A percentile compares a stretch with the other conserved stretches of the same genome.
Conservation (phyloP, 1,284 basidiomycete genomes). For the Pascua guehoae region DNA sequence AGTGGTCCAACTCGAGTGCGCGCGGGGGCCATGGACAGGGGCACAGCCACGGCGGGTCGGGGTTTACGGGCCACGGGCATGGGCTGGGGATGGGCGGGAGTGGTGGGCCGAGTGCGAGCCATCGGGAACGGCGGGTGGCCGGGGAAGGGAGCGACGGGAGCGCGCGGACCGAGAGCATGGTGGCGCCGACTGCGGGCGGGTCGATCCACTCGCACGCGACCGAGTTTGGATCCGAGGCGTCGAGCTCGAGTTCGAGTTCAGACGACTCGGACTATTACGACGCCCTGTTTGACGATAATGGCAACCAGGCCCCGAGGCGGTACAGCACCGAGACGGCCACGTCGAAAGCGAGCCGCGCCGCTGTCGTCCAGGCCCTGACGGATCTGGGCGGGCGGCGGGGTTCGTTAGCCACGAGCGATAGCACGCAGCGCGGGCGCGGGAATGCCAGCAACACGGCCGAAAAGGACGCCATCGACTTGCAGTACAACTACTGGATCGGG, state of each 20-base stretch:
- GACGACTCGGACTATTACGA: constrained; percentile 24
- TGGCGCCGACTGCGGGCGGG: constrained; percentile 1
- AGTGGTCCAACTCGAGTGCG: constrained; percentile 6
- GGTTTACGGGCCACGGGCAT: constrained; percentile 1
- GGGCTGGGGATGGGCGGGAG: background rate
- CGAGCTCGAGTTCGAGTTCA: constrained; percentile 8
- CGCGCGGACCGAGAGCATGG: background rate
- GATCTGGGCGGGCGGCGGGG: too few species aligned
- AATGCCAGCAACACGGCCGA: background rate
- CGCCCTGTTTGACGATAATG: constrained; percentile 8
- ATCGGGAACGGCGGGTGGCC: too few species aligned
- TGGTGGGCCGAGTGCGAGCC: background rate
- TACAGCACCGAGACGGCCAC: constrained; percentile 4
- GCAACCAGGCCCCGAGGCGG: background rate
- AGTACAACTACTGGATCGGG: constrained; percentile 56
- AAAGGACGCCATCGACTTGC: constrained; percentile 20
- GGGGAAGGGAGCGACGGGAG: background rate
- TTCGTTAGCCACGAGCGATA: too few species aligned
- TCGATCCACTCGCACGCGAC: constrained; percentile 9
- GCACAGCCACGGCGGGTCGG: background rate
- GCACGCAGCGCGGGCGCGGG: background rate
- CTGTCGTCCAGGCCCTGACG: background rate
- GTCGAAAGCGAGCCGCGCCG: background rate
- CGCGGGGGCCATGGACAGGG: background rate
- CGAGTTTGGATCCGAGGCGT: constrained; percentile 4